Evolutionary conservation across 2,329 filamentous ascomycete species (phyloP).

Genomic region (Fusarium buxicola): DNA sequence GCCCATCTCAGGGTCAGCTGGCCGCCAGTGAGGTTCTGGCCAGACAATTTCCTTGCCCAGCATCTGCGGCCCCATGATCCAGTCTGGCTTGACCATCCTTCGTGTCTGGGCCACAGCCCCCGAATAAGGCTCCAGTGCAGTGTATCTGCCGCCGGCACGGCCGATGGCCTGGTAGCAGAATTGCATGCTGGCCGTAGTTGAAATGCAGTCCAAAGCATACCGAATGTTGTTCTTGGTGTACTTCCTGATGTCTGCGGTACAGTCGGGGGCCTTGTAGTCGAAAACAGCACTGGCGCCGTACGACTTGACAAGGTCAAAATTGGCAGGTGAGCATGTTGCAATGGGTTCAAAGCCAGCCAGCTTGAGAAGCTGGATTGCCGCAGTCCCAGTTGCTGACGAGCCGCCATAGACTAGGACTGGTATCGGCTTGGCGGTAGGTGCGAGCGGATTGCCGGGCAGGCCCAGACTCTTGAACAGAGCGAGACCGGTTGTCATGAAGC

Average conservation of each 20-base stretch:
- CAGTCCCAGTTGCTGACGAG: constrained; percentile 4
- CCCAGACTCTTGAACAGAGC: constrained; percentile 58
- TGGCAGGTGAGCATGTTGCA: constrained; percentile 12
- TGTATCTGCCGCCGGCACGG: not conserved
- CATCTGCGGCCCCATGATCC: not conserved
- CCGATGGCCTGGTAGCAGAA: not conserved
- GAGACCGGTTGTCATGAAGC: constrained; percentile 57
- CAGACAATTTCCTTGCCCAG: not conserved
- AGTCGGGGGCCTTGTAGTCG: constrained; percentile 9
- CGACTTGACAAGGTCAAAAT: constrained; percentile 21
- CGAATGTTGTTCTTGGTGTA: constrained; percentile 2
- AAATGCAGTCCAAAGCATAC: constrained; percentile 9
- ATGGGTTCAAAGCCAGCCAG: constrained; percentile 1
- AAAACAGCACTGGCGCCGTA: constrained; percentile 18
- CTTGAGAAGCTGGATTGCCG: constrained; percentile 16
- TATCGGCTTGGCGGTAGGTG: not conserved
- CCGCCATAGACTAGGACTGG: constrained; percentile 24
- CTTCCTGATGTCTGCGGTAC: not conserved
- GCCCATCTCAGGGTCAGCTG: too few relatives aligned
- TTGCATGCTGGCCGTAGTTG: constrained; percentile 2
- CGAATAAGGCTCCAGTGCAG: not conserved
- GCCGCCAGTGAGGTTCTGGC: not conserved
- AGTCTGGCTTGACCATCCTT: not conserved
- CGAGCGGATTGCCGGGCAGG: not conserved
- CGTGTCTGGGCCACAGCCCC: not conserved